A percentile compares a stretch with the other conserved stretches of the same genome.
Evolutionary conservation across 345 rosid species (phyloP).

Genomic region (Raphanus sativus): DNA sequence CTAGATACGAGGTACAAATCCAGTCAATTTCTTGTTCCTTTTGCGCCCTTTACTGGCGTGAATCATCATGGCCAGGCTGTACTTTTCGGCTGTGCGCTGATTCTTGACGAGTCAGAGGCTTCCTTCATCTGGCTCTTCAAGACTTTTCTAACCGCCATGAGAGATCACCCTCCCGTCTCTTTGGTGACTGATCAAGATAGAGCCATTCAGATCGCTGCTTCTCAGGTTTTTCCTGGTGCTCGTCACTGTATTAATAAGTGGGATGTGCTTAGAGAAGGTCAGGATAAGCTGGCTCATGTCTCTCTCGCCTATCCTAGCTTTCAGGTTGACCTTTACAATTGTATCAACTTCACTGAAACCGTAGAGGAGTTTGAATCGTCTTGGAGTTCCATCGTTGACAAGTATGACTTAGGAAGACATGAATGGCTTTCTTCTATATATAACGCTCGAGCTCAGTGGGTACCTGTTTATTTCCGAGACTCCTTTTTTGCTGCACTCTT

Average conservation of each 20-base stretch:
- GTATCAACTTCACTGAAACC: conserved; percentile 89
- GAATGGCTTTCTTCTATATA: conserved; percentile 84
- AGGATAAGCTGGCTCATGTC: conserved; percentile 81
- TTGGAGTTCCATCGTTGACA: conserved; percentile 81
- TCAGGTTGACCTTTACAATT: conserved; percentile 78
- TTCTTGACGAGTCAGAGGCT: conserved; percentile 84
- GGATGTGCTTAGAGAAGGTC: conserved; percentile 91
- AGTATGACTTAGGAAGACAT: conserved; percentile 72
- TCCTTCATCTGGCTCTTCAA: conserved; percentile 86
- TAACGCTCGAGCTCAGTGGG: conserved; percentile 88
- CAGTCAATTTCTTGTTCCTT: conserved; percentile 77
- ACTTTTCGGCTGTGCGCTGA: conserved; percentile 88
- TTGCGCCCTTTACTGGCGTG: conserved; percentile 86
- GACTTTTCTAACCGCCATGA: conserved; percentile 93
- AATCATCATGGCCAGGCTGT: conserved; percentile 93
- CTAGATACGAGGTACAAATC: conserved; percentile 66
- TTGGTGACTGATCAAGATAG: conserved; percentile 80
- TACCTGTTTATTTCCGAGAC: conserved; percentile 79
- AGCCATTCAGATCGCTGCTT: conserved; percentile 67
- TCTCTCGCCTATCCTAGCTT: conserved; percentile 70
- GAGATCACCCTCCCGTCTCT: conserved; percentile 68
- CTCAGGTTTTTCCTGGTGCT: conserved; percentile 79
- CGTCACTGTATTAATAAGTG: conserved; percentile 90
- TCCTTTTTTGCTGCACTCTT: conserved; percentile 79
- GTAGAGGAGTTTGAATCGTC: conserved; percentile 90